Percentiles rank a stretch among this genome's conserved stretches.
Conservation (phyloP, 1,284 basidiomycete species). For the Pterulicium gracile region DNA sequence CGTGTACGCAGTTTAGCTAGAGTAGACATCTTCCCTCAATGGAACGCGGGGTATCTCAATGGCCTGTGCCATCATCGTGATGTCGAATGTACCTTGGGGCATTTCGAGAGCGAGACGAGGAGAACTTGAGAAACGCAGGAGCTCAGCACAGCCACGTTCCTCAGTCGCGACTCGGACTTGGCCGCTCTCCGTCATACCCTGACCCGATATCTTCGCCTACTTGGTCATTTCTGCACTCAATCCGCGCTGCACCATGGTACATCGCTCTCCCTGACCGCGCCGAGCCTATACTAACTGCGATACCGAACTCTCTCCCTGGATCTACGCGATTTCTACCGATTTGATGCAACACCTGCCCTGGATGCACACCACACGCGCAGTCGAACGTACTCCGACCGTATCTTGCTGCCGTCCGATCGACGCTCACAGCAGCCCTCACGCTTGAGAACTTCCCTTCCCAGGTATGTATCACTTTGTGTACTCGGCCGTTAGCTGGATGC, state of each 20-base stretch:
- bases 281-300: not conserved
- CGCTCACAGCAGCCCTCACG: slow-evolving; percentile 94
- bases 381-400: slow-evolving; percentile 87
- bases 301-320: not conserved
- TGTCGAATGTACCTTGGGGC: too few species aligned
- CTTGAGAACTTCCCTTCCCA: slow-evolving; percentile 97
- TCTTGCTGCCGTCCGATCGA: slow-evolving; percentile 90
- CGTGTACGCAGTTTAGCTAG: too few species aligned
- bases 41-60: too few species aligned
- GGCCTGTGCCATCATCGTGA: too few species aligned
- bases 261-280: too few species aligned
- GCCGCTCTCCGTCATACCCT: not conserved
- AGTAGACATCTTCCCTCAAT: too few species aligned
- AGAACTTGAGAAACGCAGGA: too few species aligned
- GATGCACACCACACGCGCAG: slow-evolving; percentile 30
- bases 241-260: slow-evolving; percentile 1
- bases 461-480: slow-evolving; percentile 29
- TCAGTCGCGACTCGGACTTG: too few species aligned
- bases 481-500: not conserved
- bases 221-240: not conserved
- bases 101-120: too few species aligned
- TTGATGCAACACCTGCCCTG: not conserved
- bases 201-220: too few species aligned
- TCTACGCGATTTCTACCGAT: not conserved
- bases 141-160: not conserved